These are phyloP conservation scores for Blastomyces emzantsi DNA, from an alignment of 2,329 filamentous ascomycete genomes.

Conservation along the genomic window DNA sequence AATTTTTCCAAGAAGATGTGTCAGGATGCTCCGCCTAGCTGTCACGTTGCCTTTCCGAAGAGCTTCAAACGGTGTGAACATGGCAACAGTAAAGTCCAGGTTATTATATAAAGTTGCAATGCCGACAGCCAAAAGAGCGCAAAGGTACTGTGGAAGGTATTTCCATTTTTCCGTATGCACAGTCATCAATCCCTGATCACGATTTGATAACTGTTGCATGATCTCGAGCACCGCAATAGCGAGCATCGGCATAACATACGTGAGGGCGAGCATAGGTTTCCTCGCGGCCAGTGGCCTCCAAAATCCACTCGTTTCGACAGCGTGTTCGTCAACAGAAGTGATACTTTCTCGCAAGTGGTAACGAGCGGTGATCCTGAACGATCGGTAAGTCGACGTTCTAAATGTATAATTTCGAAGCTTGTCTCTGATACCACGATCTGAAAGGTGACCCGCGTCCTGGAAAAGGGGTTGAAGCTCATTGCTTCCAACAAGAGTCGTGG, in stretches of 20 bases:
- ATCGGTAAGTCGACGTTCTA: slow-evolving; percentile 2
- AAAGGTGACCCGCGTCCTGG: background rate
- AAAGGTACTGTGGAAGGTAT: background rate
- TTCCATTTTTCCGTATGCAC: background rate
- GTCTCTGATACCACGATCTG: background rate
- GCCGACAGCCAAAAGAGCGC: background rate
- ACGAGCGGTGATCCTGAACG: slow-evolving; percentile 3
- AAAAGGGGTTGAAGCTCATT: background rate
- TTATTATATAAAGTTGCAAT: slow-evolving; percentile 4
- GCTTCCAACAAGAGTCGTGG: background rate
- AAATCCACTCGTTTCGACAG: background rate
- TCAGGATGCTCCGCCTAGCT: slow-evolving; percentile 1
- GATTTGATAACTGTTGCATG: slow-evolving; percentile 2
- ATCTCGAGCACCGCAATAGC: slow-evolving; percentile 1
- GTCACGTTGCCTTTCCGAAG: slow-evolving; percentile 6
- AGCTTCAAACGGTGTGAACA: background rate
- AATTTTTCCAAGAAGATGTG: slow-evolving; percentile 1
- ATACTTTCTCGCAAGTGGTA: background rate
- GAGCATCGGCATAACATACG: background rate
- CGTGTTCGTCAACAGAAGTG: background rate
- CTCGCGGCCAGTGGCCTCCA: background rate
- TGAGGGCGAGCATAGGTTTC: background rate
- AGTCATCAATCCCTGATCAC: background rate
- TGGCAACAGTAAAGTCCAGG: slow-evolving; percentile 1
- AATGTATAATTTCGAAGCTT: slow-evolving; percentile 3